phyloP scores from a whole-genome alignment of 2,329 filamentous ascomycete species.

The Ceratocystis albifundus region DNA sequence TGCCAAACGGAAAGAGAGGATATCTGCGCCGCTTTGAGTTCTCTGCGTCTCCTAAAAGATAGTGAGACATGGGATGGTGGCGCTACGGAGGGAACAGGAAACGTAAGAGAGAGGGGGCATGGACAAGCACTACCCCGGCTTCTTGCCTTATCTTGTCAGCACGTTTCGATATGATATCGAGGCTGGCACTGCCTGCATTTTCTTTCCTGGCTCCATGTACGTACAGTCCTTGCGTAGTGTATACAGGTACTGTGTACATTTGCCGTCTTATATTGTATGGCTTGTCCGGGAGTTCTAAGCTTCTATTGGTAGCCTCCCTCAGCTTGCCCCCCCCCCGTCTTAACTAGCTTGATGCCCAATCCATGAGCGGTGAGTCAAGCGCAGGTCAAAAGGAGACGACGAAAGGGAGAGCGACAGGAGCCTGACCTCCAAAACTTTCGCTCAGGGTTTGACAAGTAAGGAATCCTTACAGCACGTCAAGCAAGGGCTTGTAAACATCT shows the following conservation, averaged over 20 bases:
- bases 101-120: too few species aligned
- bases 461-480: conserved; percentile 2
- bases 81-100: not conserved
- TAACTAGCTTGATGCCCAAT: not conserved
- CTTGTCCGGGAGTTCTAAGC: not conserved
- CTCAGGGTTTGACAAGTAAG: not conserved
- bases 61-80: not conserved
- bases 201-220: too few species aligned
- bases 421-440: not conserved
- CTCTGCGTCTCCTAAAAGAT: not conserved
- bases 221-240: not conserved
- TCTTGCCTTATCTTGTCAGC: not conserved
- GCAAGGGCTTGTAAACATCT: not conserved
- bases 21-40: not conserved
- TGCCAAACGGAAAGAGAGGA: not conserved
- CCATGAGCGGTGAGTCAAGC: not conserved
- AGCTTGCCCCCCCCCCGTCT: not conserved
- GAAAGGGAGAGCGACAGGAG: not conserved
- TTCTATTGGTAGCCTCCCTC: not conserved
- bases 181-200: not conserved
- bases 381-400: not conserved
- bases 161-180: not conserved
- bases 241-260: not conserved
- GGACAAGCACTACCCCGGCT: not conserved
- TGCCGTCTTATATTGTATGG: not conserved